Conservation (phyloP, 352 stramenopile genomes). For the Globisporangium heterothallicum region DNA sequence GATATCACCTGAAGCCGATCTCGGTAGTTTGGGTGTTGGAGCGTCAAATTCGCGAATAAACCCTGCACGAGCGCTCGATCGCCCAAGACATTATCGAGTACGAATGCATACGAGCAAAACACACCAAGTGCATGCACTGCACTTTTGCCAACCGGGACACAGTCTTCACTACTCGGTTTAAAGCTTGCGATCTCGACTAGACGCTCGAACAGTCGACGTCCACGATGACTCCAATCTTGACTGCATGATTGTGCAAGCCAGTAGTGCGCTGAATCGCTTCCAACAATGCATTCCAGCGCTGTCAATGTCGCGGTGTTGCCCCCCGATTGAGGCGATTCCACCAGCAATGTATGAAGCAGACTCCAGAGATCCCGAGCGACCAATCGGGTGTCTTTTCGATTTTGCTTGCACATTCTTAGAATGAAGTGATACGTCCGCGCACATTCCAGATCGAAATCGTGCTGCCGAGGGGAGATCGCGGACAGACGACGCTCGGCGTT, state of each 20-base stretch:
- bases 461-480: not conserved
- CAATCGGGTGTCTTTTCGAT: not conserved
- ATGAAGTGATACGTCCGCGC: not conserved
- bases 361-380: not conserved
- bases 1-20: conserved; percentile 6
- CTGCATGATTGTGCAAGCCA: not conserved
- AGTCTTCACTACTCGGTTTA: not conserved
- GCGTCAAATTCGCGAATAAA: not conserved
- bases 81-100: not conserved
- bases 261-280: not conserved
- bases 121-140: conserved; percentile 3
- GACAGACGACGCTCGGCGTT: too few species aligned
- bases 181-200: not conserved
- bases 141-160: not conserved
- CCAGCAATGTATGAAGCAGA: not conserved
- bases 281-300: not conserved
- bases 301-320: not conserved
- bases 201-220: not conserved
- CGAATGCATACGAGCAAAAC: not conserved
- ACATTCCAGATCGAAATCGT: conserved; percentile 1
- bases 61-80: not conserved
- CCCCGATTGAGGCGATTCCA: not conserved
- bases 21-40: not conserved
- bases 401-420: not conserved
- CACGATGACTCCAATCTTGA: not conserved